Base-by-base conservation (phyloP, 306 rosid genomes). In the Quercus cerris region DNA sequence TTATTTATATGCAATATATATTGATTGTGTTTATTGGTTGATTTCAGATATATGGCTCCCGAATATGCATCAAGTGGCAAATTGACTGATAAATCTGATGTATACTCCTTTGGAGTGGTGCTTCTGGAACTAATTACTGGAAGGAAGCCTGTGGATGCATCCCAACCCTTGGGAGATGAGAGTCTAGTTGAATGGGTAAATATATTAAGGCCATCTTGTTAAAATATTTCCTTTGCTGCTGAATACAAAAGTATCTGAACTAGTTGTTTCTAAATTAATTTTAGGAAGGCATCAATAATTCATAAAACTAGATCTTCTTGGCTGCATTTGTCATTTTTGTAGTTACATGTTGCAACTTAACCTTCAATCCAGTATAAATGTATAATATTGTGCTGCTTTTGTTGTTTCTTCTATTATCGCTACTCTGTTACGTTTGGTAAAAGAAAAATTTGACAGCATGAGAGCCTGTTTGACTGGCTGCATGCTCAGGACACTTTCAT, bases 41-140 rank as follows among this genome's bases (percentile, higher is more conserved):
- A 15, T 80, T 71, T 28, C 85, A 94, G 97, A 84, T 94, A 94
- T 80, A 83, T 94, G 80, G 97, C 99, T 78, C 99, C 99, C 59
- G 99, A 94, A 86, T 94, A 94, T 79, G 99, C 95, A 25, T 93
- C 97, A 35, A 94, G 97, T 82, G 99, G 99, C 17, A 93, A 93
- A 89, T 74, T 94, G 90, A 88, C 95, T 6, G 97, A 93, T 80
- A 91, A 90, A 82, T 91, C 97, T 69, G 99, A 94, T 78, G 97
- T 94, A 62, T 94, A 78, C 86, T 93, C 97, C 73, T 94, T 71
- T 77, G 99, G 99, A 75, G 99, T 94, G 13, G 97, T 94, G 72
- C 91, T 94, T 83, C 84, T 94, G 80, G 99, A 94, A 87, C 92
- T 94, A 64, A 91, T 94, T 77, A 91, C 99, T 8, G 99, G 99